Evolutionary conservation across 257 asterid genomes (phyloP).

Genomic region (Lantana camara): DNA sequence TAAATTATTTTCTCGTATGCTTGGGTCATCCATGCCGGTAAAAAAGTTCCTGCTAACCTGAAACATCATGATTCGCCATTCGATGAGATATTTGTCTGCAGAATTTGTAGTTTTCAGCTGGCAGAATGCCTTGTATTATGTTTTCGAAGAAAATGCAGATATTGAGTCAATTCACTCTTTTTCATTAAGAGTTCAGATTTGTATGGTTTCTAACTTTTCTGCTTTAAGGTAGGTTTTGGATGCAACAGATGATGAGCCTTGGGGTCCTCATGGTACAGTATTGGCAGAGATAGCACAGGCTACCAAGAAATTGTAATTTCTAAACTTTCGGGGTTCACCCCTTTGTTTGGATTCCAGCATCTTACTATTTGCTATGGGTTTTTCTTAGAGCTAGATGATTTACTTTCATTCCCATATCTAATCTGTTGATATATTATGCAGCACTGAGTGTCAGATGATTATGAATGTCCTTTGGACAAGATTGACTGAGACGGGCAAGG

Average conservation of each 20-base stretch:
- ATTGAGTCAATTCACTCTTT: background rate
- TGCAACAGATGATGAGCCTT: slow-evolving; percentile 96
- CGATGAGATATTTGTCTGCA: background rate
- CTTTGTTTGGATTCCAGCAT: slow-evolving; percentile 16
- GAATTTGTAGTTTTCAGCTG: slow-evolving; percentile 8
- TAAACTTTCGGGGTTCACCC: slow-evolving; percentile 9
- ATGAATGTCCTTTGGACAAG: slow-evolving; percentile 94
- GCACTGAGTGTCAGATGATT: slow-evolving; percentile 86
- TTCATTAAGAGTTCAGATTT: slow-evolving; percentile 1
- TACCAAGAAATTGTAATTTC: slow-evolving; percentile 78
- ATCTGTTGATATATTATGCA: slow-evolving; percentile 51
- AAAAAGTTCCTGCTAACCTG: background rate
- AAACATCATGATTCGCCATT: background rate
- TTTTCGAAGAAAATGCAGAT: background rate
- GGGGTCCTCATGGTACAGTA: slow-evolving; percentile 99
- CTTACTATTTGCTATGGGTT: slow-evolving; percentile 17
- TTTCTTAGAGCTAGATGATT: slow-evolving; percentile 1
- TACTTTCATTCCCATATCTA: slow-evolving; percentile 27
- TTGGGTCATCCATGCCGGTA: background rate
- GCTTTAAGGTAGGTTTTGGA: slow-evolving; percentile 69
- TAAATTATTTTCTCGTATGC: background rate
- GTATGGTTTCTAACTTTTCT: slow-evolving; percentile 23
- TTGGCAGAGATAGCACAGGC: slow-evolving; percentile 94
- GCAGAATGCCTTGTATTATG: background rate
- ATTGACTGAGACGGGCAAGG: slow-evolving; percentile 78